Evolutionary conservation across 108 stramenopile genomes (phyloP).

Genomic region (Nitzschia putrida): DNA sequence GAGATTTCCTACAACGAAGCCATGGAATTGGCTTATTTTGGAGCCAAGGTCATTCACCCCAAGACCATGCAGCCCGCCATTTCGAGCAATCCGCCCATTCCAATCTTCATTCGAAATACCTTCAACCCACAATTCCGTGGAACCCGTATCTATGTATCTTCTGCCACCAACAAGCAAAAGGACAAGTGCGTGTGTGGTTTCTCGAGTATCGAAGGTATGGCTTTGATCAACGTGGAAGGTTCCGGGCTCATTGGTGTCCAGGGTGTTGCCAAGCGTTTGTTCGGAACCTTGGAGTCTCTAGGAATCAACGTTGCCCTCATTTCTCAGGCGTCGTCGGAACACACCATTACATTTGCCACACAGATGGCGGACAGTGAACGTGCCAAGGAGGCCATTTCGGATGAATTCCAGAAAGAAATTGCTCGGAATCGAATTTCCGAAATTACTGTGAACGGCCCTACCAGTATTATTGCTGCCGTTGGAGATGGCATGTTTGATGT

Average conservation of each 20-base stretch:
- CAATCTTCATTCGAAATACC: conserved; percentile 88
- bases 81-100: conserved; percentile 67
- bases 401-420: conserved; percentile 78
- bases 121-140: conserved; percentile 82
- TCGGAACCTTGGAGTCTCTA: conserved; percentile 66
- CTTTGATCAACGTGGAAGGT: conserved; percentile 90
- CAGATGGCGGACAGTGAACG: conserved; percentile 40
- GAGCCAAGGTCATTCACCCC: conserved; percentile 75
- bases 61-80: conserved; percentile 83
- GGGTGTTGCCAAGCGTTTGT: conserved; percentile 77
- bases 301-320: conserved; percentile 81
- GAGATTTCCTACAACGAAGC: conserved; percentile 90
- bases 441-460: conserved; percentile 60
- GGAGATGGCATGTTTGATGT: conserved; percentile 83
- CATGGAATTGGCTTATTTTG: conserved; percentile 93
- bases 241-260: conserved; percentile 83
- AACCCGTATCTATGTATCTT: conserved; percentile 70
- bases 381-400: conserved; percentile 69
- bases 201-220: conserved; percentile 81
- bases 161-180: conserved; percentile 42
- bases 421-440: conserved; percentile 50
- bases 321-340: conserved; percentile 88
- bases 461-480: conserved; percentile 89
- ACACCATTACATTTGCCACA: conserved; percentile 84
- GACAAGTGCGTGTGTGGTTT: conserved; percentile 83